phyloP scores from a whole-genome alignment of 768 basidiomycete genomes.

The Leccinum broughii region DNA sequence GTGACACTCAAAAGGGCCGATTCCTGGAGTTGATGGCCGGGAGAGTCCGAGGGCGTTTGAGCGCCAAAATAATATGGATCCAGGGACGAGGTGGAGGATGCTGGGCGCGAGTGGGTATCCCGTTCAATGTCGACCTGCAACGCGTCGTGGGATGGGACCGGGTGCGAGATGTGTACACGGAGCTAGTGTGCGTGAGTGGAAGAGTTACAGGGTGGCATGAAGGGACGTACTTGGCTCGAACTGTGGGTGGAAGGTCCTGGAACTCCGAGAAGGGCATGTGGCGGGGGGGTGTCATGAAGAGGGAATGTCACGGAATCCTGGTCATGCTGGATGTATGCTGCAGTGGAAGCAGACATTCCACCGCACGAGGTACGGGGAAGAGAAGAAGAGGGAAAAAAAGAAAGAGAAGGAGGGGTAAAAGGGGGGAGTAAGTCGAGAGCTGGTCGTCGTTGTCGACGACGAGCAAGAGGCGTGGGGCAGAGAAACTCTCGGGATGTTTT shows the following conservation, averaged over 20 bases:
- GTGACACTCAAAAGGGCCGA: constrained; percentile 48
- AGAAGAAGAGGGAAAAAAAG: constrained; percentile 10
- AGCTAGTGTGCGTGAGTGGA: constrained; percentile 35
- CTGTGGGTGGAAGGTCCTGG: constrained; percentile 30
- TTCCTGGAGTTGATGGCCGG: constrained; percentile 45
- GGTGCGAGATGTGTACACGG: constrained; percentile 49
- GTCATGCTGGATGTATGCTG: constrained; percentile 41
- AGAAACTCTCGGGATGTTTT: constrained; percentile 26
- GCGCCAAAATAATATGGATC: constrained; percentile 89
- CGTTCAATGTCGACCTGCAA: constrained; percentile 45
- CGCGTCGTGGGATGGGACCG: constrained; percentile 32
- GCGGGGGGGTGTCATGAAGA: constrained; percentile 47
- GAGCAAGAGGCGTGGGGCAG: constrained; percentile 32
- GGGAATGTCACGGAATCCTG: constrained; percentile 33
- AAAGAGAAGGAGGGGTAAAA: constrained; percentile 17
- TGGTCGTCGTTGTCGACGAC: constrained; percentile 35
- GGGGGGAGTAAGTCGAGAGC: constrained; percentile 26
- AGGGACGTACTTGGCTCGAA: constrained; percentile 15
- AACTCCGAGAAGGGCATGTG: constrained; percentile 25
- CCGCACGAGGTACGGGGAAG: constrained; percentile 26
- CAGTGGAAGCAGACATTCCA: constrained; percentile 42
- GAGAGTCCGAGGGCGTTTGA: constrained; percentile 68
- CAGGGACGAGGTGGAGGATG: constrained; percentile 76
- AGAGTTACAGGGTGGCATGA: background rate
- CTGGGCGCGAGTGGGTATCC: constrained; percentile 56